These are phyloP conservation scores for Crucihimalaya himalaica DNA, from an alignment of 345 rosid species.

Conservation along the genomic window DNA sequence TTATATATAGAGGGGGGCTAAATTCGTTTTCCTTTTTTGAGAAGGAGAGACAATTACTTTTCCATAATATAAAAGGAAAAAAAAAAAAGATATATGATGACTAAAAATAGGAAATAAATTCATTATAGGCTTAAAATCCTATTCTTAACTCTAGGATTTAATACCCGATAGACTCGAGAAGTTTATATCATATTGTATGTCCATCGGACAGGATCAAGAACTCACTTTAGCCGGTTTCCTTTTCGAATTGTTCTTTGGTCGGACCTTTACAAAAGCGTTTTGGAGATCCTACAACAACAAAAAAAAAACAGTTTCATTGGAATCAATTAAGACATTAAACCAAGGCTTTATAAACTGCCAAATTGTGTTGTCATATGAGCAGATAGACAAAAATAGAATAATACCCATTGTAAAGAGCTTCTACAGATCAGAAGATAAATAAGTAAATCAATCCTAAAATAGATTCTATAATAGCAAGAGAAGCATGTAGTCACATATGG, in stretches of 20 bases:
- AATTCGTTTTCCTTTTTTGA: neutral
- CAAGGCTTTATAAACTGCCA: neutral
- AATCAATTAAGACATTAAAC: conserved; percentile 5
- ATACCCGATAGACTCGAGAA: neutral
- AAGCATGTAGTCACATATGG: neutral
- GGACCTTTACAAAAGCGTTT: conserved; percentile 41
- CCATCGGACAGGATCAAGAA: conserved; percentile 18
- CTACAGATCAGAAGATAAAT: neutral
- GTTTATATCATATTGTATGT: conserved; percentile 1
- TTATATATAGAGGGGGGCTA: neutral
- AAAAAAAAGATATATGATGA: neutral
- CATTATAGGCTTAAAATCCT: no score
- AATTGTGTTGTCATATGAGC: neutral
- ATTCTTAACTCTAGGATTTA: no score
- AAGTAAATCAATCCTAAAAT: neutral
- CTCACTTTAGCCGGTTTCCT: conserved; percentile 29
- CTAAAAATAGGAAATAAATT: neutral
- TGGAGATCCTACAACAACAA: conserved; percentile 38
- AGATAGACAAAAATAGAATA: neutral
- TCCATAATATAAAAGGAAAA: conserved; percentile 11
- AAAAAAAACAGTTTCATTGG: neutral
- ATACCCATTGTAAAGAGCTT: neutral
- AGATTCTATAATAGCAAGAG: conserved; percentile 2
- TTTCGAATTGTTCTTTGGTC: conserved; percentile 43
- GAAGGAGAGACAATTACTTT: neutral